These are phyloP conservation scores for Lachancea thermotolerans DNA, from an alignment of 805 yeast species.

Conservation along the genomic window DNA sequence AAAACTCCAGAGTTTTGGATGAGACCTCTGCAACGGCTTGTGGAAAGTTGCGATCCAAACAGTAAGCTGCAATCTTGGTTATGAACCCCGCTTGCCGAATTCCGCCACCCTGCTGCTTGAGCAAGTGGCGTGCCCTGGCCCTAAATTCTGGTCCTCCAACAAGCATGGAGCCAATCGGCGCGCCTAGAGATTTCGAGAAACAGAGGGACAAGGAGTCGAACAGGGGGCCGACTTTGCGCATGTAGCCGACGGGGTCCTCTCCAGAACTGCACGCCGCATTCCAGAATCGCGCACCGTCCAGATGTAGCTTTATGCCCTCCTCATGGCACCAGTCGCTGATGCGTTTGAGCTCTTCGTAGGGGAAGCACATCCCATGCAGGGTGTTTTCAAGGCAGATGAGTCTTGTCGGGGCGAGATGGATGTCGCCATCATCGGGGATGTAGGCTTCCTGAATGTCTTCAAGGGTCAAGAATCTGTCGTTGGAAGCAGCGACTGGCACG, in stretches of 20 bases:
- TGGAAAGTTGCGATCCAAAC: slow-evolving; percentile 47
- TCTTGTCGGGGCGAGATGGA: slow-evolving; percentile 75
- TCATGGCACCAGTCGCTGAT: slow-evolving; percentile 57
- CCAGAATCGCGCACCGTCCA: slow-evolving; percentile 84
- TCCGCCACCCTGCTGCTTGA: slow-evolving; percentile 83
- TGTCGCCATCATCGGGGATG: slow-evolving; percentile 59
- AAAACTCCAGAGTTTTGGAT: slow-evolving; percentile 38
- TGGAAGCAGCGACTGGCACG: slow-evolving; percentile 58
- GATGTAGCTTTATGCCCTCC: slow-evolving; percentile 52
- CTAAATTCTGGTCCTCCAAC: slow-evolving; percentile 54
- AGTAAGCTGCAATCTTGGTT: slow-evolving; percentile 51
- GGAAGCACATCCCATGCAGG: slow-evolving; percentile 63
- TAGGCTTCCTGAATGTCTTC: slow-evolving; percentile 56
- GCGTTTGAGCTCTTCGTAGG: slow-evolving; percentile 57
- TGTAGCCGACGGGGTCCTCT: slow-evolving; percentile 37
- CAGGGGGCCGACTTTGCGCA: slow-evolving; percentile 54
- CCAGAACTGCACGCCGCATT: slow-evolving; percentile 44
- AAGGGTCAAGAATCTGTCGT: slow-evolving; percentile 59
- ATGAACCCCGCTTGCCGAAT: slow-evolving; percentile 73
- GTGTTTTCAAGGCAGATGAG: slow-evolving; percentile 76
- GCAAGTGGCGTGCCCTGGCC: slow-evolving; percentile 62
- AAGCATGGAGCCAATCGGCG: slow-evolving; percentile 76
- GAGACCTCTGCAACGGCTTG: slow-evolving; percentile 44
- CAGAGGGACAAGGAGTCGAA: slow-evolving; percentile 78
- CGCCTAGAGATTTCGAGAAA: slow-evolving; percentile 73